These are phyloP conservation scores for Lachnellula occidentalis DNA, from an alignment of 2,329 filamentous ascomycete species.

Conservation along the genomic window DNA sequence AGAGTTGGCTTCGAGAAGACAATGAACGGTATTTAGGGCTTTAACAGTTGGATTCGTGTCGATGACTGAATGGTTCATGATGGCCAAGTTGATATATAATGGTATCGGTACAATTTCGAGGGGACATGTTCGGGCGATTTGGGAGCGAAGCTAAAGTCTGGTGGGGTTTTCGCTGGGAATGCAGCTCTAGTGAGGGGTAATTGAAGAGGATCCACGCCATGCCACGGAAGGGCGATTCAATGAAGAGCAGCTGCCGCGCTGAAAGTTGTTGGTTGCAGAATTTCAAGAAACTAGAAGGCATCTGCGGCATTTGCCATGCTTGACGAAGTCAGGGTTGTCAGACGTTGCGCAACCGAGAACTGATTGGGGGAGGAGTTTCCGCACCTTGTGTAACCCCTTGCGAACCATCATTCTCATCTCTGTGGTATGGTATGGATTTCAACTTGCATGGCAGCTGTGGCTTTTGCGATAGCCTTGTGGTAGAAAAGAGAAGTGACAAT, in stretches of 20 bases:
- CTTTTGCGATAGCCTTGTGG: too few relatives aligned
- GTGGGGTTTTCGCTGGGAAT: background rate
- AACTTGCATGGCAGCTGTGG: too few relatives aligned
- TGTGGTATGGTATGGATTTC: too few relatives aligned
- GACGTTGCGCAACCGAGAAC: background rate
- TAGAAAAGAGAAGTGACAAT: too few relatives aligned
- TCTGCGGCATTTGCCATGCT: too few relatives aligned
- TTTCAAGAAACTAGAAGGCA: background rate
- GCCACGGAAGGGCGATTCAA: background rate
- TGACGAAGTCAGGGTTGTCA: too few relatives aligned
- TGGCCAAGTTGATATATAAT: background rate
- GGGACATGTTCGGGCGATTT: background rate
- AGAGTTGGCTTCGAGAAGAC: background rate
- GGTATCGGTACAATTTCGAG: background rate
- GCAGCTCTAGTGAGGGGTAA: background rate
- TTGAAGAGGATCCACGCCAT: background rate
- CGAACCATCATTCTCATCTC: background rate
- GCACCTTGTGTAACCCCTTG: background rate
- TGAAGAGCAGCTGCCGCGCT: background rate
- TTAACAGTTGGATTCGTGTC: background rate
- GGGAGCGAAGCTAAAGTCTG: background rate
- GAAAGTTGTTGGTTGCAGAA: background rate
- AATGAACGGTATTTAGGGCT: background rate
- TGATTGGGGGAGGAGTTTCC: background rate
- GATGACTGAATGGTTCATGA: background rate